These are phyloP conservation scores for Dendrobium officinale DNA, from an alignment of 106 monocot species.

Conservation along the genomic window DNA sequence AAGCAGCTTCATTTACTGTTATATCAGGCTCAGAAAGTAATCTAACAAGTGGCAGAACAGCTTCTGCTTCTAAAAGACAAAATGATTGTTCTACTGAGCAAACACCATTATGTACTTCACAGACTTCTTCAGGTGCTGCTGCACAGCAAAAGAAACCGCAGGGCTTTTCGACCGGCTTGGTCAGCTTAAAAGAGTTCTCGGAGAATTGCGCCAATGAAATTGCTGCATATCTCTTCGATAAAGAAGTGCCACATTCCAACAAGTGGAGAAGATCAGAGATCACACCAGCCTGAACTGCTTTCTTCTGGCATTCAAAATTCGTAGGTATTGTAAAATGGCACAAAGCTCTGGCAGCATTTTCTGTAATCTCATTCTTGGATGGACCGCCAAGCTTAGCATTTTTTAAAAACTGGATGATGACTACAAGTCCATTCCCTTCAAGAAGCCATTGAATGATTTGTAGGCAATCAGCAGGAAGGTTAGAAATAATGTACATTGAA, in stretches of 20 bases:
- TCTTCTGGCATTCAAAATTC: too few species aligned
- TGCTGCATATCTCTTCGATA: background rate
- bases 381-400: background rate
- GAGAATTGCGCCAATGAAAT: conserved; percentile 28
- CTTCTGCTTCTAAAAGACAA: conserved; percentile 38
- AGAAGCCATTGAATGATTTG: background rate
- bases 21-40: conserved; percentile 15
- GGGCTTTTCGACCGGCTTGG: background rate
- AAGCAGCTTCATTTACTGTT: conserved; percentile 14
- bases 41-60: conserved; percentile 17
- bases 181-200: conserved; percentile 18
- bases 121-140: conserved; percentile 12
- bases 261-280: background rate
- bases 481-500: conserved; percentile 21
- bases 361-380: background rate
- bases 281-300: too few species aligned
- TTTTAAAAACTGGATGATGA: background rate
- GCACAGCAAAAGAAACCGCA: conserved; percentile 16
- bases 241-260: background rate
- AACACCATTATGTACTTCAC: conserved; percentile 22
- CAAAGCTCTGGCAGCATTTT: background rate
- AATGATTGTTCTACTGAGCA: conserved; percentile 28
- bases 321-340: background rate
- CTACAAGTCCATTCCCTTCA: background rate
- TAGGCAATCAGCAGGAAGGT: conserved; percentile 11